A percentile compares a stretch with the other conserved stretches of the same genome.
These are phyloP conservation scores for Vitis hybrid DNA, from an alignment of 177 flowering plant species.

Conservation along the genomic window DNA sequence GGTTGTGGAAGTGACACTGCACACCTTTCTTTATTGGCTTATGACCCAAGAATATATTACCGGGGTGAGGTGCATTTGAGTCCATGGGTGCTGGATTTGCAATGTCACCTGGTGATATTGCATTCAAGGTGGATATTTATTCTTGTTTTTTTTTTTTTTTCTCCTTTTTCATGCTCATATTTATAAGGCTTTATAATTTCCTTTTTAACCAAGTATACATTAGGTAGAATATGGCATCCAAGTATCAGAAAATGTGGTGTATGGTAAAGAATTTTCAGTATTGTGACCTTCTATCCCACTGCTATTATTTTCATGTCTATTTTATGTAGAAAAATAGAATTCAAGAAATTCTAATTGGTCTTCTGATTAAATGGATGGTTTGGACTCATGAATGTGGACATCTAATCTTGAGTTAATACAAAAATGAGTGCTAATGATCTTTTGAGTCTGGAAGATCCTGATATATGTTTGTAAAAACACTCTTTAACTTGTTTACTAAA, in stretches of 20 bases:
- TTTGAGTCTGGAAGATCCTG: too few relatives aligned
- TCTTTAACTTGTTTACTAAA: too few relatives aligned
- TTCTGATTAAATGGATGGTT: neutral
- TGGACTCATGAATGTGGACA: neutral
- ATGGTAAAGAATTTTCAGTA: neutral
- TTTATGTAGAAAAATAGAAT: neutral
- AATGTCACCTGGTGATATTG: slow-evolving; percentile 98
- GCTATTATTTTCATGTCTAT: neutral
- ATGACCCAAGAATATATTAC: slow-evolving; percentile 87
- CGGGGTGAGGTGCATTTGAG: slow-evolving; percentile 97
- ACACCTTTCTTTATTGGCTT: slow-evolving; percentile 92
- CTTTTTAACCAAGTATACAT: neutral
- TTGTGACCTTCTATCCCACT: neutral
- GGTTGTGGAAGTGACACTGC: slow-evolving; percentile 99
- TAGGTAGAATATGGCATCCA: neutral
- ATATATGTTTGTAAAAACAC: too few relatives aligned
- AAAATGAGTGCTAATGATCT: too few relatives aligned
- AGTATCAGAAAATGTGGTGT: neutral
- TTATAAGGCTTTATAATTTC: neutral
- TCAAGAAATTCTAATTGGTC: neutral
- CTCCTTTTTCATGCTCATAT: neutral
- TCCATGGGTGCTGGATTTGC: slow-evolving; percentile 99
- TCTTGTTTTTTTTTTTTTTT: neutral
- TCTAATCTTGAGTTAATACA: neutral
- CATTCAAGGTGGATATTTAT: slow-evolving; percentile 66